Conservation (phyloP, 2,329 filamentous ascomycete species). For the Aspergillus japonicus region DNA sequence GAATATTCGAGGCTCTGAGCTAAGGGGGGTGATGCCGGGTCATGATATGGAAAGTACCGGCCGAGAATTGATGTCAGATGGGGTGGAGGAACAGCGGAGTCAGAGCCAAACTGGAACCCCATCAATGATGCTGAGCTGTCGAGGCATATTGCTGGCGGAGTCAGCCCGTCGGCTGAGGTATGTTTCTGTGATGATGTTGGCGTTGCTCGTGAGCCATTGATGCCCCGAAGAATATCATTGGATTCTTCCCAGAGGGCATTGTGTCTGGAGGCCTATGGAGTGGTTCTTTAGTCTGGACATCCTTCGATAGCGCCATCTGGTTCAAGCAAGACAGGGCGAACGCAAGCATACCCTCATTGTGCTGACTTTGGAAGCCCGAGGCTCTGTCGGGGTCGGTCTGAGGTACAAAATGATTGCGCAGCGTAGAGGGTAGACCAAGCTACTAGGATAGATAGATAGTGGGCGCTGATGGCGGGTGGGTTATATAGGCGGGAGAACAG, state of each 20-base stretch:
- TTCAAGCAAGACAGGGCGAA: neutral
- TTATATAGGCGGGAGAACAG: neutral
- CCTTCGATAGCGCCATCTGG: neutral
- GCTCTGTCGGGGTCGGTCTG: too few species aligned
- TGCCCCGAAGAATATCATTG: constrained; percentile 34
- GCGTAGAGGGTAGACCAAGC: neutral
- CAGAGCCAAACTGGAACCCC: constrained; percentile 27
- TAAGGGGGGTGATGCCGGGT: constrained; percentile 18
- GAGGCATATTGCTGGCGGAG: constrained; percentile 17
- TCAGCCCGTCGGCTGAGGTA: constrained; percentile 12
- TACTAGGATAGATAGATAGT: neutral
- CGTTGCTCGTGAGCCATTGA: constrained; percentile 23
- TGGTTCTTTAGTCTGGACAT: neutral
- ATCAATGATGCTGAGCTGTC: constrained; percentile 26
- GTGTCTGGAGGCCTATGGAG: constrained; percentile 13
- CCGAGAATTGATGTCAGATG: constrained; percentile 21
- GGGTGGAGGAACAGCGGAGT: constrained; percentile 21
- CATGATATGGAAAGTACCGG: constrained; percentile 19
- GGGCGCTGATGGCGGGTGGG: neutral
- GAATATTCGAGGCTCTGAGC: constrained; percentile 22
- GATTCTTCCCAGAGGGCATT: constrained; percentile 24
- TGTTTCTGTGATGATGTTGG: constrained; percentile 16
- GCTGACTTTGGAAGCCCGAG: neutral
- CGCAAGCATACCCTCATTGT: constrained; percentile 20
- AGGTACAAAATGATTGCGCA: neutral